Conservation (phyloP, 2,329 filamentous ascomycete genomes). For the Epichloe aotearoae region DNA sequence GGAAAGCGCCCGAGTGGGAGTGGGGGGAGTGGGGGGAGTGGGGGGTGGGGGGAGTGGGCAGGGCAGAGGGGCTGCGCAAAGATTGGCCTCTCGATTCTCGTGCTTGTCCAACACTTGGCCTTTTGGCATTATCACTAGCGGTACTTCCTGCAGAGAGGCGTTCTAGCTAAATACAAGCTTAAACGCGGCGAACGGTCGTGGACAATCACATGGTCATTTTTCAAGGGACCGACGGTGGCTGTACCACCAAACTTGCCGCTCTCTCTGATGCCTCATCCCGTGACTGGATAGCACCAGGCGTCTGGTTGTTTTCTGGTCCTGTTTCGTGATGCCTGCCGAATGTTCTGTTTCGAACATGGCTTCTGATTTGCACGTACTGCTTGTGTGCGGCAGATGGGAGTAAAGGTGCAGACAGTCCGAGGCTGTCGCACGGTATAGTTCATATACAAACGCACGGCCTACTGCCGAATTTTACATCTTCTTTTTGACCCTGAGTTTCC, state of each 20-base stretch:
- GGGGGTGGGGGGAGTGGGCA: not conserved
- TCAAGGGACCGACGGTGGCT: not conserved
- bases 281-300: too few relatives aligned
- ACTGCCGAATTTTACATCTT: conserved; percentile 14
- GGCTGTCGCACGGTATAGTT: not conserved
- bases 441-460: not conserved
- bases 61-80: not conserved
- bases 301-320: too few relatives aligned
- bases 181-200: not conserved
- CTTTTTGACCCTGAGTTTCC: conserved; percentile 23
- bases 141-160: too few relatives aligned
- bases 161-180: conserved; percentile 9
- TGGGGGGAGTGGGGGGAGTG: not conserved
- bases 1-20: not conserved
- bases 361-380: not conserved
- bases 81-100: not conserved
- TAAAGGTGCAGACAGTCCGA: not conserved
- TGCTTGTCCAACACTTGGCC: not conserved
- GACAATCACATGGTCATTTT: conserved; percentile 7
- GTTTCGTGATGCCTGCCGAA: too few relatives aligned
- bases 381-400: not conserved
- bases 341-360: not conserved
- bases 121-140: too few relatives aligned
- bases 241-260: too few relatives aligned
- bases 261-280: too few relatives aligned